Percentiles rank a stretch among this genome's conserved stretches.
Evolutionary conservation across 768 basidiomycete genomes (phyloP).

Genomic region (Agrocybe chaxingu): DNA sequence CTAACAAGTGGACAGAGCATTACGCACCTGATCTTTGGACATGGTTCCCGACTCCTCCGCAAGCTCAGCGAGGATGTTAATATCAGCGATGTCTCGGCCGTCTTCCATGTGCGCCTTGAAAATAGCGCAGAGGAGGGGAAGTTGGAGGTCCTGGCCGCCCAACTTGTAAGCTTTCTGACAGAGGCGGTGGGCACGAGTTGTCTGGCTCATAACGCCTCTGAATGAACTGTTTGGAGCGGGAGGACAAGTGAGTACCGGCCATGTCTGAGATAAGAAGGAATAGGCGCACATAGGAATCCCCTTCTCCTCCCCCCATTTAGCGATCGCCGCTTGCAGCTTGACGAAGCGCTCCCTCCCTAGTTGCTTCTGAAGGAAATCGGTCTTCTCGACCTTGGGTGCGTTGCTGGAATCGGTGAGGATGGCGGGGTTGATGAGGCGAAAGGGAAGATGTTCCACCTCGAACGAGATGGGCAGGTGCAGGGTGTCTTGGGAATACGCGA

Average conservation of each 20-base stretch:
- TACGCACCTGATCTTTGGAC: conserved; percentile 55
- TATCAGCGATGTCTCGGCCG: conserved; percentile 59
- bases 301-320: conserved; percentile 52
- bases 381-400: conserved; percentile 34
- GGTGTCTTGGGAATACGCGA: conserved; percentile 43
- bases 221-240: conserved; percentile 39
- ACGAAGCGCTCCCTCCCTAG: conserved; percentile 51
- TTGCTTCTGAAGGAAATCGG: conserved; percentile 39
- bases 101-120: conserved; percentile 70
- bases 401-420: conserved; percentile 29
- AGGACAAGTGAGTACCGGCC: neutral
- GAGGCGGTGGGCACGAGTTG: conserved; percentile 70
- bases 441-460: conserved; percentile 51
- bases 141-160: conserved; percentile 60
- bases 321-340: conserved; percentile 38
- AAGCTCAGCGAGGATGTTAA: conserved; percentile 52
- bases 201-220: conserved; percentile 59
- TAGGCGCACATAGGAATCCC: conserved; percentile 51
- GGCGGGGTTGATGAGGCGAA: conserved; percentile 39
- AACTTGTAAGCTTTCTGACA: conserved; percentile 63
- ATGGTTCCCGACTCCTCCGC: conserved; percentile 58
- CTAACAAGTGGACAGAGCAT: neutral
- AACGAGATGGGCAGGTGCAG: conserved; percentile 46
- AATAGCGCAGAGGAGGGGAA: conserved; percentile 50
- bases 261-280: neutral